phyloP scores from a whole-genome alignment of 148 eudicot genomes.

The Diospyros kaki region DNA sequence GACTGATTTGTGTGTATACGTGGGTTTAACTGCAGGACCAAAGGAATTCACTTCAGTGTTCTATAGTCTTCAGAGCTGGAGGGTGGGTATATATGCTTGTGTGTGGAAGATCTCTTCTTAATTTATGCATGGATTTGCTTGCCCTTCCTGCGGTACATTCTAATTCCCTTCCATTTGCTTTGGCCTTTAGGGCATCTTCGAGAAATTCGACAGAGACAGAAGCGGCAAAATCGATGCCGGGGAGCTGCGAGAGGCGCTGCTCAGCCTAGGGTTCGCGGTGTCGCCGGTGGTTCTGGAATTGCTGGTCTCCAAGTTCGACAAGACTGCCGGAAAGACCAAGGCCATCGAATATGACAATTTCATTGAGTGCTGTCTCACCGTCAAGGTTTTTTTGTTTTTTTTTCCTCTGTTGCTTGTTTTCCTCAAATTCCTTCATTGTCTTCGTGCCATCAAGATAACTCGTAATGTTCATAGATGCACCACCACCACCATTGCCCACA shows the following conservation, averaged over 20 bases:
- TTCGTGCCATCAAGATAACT: too few relatives aligned
- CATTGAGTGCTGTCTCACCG: slow-evolving; percentile 97
- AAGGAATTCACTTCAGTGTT: slow-evolving; percentile 74
- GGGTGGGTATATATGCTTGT: slow-evolving; percentile 38
- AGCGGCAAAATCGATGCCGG: slow-evolving; percentile 78
- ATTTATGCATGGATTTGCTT: too few relatives aligned
- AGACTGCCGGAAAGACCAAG: slow-evolving; percentile 67
- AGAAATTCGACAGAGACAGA: slow-evolving; percentile 82
- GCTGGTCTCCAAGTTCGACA: slow-evolving; percentile 83
- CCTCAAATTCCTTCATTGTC: too few relatives aligned
- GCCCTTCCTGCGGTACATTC: too few relatives aligned
- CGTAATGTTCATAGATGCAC: too few relatives aligned
- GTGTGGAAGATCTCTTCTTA: too few relatives aligned
- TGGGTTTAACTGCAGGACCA: slow-evolving; percentile 49
- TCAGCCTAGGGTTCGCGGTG: slow-evolving; percentile 80
- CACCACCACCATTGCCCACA: too few relatives aligned
- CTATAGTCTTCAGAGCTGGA: slow-evolving; percentile 85
- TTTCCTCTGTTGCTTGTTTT: neutral
- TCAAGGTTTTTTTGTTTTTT: slow-evolving; percentile 48
- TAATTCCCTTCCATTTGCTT: too few relatives aligned
- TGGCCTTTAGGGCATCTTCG: slow-evolving; percentile 58
- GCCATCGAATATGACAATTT: slow-evolving; percentile 96
- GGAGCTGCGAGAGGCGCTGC: slow-evolving; percentile 82
- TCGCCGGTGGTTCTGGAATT: slow-evolving; percentile 73
- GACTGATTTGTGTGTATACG: too few relatives aligned